phyloP scores from a whole-genome alignment of 495 filamentous ascomycete genomes.

The Xylaria castorea region DNA sequence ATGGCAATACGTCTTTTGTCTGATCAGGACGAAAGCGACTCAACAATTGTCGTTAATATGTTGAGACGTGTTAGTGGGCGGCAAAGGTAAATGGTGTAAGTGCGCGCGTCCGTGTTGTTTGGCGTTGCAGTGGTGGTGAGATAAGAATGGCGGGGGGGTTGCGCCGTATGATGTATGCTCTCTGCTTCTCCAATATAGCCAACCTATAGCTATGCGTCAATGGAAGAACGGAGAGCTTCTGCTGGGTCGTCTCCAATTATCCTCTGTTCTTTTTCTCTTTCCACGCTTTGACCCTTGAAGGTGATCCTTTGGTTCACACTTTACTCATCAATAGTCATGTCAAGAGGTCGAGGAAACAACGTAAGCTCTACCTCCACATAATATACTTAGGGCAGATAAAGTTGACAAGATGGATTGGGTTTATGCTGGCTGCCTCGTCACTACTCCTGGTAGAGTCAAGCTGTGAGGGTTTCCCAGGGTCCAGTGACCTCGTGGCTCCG shows the following conservation, averaged over 20 bases:
- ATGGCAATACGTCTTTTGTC: neutral
- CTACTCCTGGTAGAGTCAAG: constrained; percentile 37
- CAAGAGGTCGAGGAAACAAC: neutral
- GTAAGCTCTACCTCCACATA: constrained; percentile 27
- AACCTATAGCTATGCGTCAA: constrained; percentile 27
- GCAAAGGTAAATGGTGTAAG: constrained; percentile 14
- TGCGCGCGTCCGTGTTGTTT: constrained; percentile 28
- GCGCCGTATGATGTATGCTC: constrained; percentile 34
- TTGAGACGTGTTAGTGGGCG: neutral
- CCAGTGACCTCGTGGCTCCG: constrained; percentile 24
- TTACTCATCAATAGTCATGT: constrained; percentile 6
- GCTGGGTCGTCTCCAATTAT: constrained; percentile 22
- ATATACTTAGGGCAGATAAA: constrained; percentile 24
- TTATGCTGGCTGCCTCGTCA: constrained; percentile 33
- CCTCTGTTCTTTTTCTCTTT: constrained; percentile 6
- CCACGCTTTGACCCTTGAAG: constrained; percentile 19
- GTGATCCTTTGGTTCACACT: constrained; percentile 3
- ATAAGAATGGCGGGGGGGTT: constrained; percentile 16
- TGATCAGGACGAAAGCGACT: neutral
- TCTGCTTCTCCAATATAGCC: constrained; percentile 33
- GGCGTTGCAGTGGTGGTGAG: constrained; percentile 27
- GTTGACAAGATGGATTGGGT: constrained; percentile 14
- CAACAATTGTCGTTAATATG: constrained; percentile 5
- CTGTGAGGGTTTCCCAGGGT: constrained; percentile 26
- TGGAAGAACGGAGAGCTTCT: constrained; percentile 11